Percentiles rank a stretch among this genome's conserved stretches.
phyloP scores from a whole-genome alignment of 306 rosid genomes.

The Potentilla sterilis region DNA sequence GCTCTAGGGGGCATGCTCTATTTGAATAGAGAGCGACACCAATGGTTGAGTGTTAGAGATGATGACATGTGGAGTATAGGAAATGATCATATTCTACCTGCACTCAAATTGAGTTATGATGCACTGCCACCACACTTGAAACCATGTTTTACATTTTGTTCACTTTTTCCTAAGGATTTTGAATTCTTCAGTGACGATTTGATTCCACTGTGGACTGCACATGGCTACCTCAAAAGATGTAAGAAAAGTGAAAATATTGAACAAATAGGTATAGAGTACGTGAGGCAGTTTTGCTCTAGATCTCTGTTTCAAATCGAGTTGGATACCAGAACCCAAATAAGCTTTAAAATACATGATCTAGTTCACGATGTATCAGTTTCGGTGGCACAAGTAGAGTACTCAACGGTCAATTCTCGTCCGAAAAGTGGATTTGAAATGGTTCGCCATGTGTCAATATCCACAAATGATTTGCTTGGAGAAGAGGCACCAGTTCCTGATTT shows the following conservation, averaged over 20 bases:
- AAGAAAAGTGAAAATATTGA: not conserved
- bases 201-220: constrained; percentile 4
- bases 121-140: constrained; percentile 20
- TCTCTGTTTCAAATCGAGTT: constrained; percentile 3
- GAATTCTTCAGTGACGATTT: not conserved
- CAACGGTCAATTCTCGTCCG: not conserved
- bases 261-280: not conserved
- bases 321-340: not conserved
- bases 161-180: constrained; percentile 6
- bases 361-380: not conserved
- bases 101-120: constrained; percentile 16
- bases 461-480: not conserved
- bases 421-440: not conserved
- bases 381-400: not conserved
- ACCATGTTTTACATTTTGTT: constrained; percentile 15
- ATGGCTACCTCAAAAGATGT: not conserved
- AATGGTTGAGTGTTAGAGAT: constrained; percentile 9
- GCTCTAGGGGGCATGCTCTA: not conserved
- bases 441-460: not conserved
- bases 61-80: not conserved
- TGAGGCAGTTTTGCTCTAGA: constrained; percentile 3
- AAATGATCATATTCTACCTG: not conserved
- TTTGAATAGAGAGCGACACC: not conserved
- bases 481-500: not conserved
- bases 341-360: constrained; percentile 11